Percentiles rank a stretch among this genome's conserved stretches.
phyloP scores from a whole-genome alignment of 352 stramenopile genomes.

The Pythium brachiatum region DNA sequence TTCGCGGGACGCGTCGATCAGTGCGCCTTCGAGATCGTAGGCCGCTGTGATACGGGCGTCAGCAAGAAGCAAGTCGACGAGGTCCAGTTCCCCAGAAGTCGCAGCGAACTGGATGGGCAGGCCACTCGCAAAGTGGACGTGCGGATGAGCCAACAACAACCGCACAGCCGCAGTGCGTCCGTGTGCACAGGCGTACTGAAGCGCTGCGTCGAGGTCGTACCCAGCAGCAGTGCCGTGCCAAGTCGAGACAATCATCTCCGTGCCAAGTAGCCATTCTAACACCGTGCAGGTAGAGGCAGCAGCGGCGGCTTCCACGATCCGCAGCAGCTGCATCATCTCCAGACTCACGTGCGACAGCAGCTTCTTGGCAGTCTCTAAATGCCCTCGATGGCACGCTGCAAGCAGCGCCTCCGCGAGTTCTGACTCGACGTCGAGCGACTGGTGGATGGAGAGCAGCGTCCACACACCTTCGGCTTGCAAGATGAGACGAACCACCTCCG shows the following conservation, averaged over 20 bases:
- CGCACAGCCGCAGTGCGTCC: slow-evolving; percentile 7
- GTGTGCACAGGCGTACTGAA: slow-evolving; percentile 28
- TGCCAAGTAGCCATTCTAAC: slow-evolving; percentile 14
- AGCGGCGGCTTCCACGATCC: slow-evolving; percentile 15
- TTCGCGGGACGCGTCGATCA: slow-evolving; percentile 19
- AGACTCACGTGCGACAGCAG: slow-evolving; percentile 13
- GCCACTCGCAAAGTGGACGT: slow-evolving; percentile 9
- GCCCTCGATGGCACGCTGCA: slow-evolving; percentile 18
- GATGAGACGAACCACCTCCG: slow-evolving; percentile 11
- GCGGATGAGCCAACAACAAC: slow-evolving; percentile 2
- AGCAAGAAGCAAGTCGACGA: slow-evolving; percentile 15
- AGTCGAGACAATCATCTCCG: neutral
- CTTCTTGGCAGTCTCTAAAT: slow-evolving; percentile 5
- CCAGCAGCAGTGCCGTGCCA: neutral
- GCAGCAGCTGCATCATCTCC: slow-evolving; percentile 18
- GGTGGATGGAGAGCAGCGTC: neutral
- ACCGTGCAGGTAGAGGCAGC: slow-evolving; percentile 6
- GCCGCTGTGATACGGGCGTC: slow-evolving; percentile 7
- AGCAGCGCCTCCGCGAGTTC: slow-evolving; percentile 25
- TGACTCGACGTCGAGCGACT: slow-evolving; percentile 1
- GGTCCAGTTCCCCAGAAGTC: slow-evolving; percentile 8
- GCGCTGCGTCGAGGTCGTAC: slow-evolving; percentile 23
- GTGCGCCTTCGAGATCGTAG: slow-evolving; percentile 17
- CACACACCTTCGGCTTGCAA: slow-evolving; percentile 2
- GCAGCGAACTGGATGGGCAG: slow-evolving; percentile 22